These are phyloP conservation scores for Vishniacozyma victoriae DNA, from an alignment of 768 basidiomycete genomes.

Conservation along the genomic window DNA sequence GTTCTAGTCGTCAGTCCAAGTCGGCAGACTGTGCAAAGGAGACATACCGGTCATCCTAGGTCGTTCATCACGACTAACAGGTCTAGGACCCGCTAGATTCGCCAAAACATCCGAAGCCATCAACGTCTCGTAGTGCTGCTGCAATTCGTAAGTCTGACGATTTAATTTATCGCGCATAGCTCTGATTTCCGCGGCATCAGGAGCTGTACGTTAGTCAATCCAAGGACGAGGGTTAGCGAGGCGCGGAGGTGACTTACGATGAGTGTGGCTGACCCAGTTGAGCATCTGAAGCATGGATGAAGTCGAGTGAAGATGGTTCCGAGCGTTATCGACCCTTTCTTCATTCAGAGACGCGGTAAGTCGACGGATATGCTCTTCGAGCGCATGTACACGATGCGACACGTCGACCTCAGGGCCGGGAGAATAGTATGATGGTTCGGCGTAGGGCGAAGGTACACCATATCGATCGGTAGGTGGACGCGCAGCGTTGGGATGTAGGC, in stretches of 20 bases:
- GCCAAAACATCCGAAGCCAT: conserved; percentile 14
- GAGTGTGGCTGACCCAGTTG: conserved; percentile 14
- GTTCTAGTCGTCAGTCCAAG: no score
- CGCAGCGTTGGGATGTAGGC: no score
- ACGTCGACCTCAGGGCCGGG: conserved; percentile 11
- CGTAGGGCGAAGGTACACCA: conserved; percentile 1
- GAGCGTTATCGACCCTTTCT: conserved; percentile 25
- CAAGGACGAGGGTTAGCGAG: not conserved
- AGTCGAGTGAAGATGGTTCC: conserved; percentile 21
- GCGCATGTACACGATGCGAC: conserved; percentile 11
- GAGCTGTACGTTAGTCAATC: not conserved
- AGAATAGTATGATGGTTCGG: conserved; percentile 19
- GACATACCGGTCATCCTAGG: not conserved
- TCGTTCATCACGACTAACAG: not conserved
- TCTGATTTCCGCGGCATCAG: conserved; percentile 7
- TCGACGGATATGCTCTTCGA: conserved; percentile 24
- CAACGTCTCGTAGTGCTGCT: conserved; percentile 14
- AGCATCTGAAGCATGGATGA: conserved; percentile 23
- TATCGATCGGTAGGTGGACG: not conserved
- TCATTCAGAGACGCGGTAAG: conserved; percentile 14
- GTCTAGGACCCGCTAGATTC: conserved; percentile 3
- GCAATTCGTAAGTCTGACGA: conserved; percentile 8
- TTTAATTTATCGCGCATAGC: conserved; percentile 12
- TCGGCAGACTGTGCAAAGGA: not conserved
- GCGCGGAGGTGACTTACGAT: conserved; percentile 14